Conservation (phyloP, 1,284 basidiomycete species). For the Cryptococcus maquisensis region DNA sequence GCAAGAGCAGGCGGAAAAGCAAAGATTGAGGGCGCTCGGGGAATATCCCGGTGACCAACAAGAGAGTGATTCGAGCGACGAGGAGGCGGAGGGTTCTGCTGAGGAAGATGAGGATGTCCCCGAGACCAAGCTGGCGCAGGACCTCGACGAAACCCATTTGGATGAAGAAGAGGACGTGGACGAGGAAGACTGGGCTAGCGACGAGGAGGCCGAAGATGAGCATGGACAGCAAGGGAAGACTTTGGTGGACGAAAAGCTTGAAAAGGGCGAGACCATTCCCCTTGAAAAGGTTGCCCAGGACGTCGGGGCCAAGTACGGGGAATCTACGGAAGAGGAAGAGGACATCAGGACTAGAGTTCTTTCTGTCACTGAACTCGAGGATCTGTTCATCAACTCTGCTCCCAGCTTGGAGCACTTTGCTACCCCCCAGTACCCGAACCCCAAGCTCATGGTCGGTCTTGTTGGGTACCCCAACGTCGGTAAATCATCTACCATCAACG, state of each 20-base stretch:
- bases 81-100: constrained; percentile 24
- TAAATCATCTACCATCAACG: constrained; percentile 59
- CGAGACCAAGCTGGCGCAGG: constrained; percentile 34
- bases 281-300: constrained; percentile 47
- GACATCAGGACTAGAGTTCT: constrained; percentile 75
- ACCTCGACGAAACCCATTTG: constrained; percentile 22
- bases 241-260: constrained; percentile 33
- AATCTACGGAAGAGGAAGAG: constrained; percentile 45
- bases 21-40: constrained; percentile 38
- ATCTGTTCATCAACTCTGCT: constrained; percentile 71
- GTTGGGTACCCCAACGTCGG: constrained; percentile 63
- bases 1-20: constrained; percentile 63
- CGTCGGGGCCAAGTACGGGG: constrained; percentile 22
- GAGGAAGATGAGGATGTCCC: constrained; percentile 36
- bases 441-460: constrained; percentile 66
- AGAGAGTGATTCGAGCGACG: constrained; percentile 30
- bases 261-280: constrained; percentile 31
- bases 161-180: constrained; percentile 58
- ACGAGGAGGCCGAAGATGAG: constrained; percentile 46
- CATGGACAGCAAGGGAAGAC: constrained; percentile 47
- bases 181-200: constrained; percentile 55
- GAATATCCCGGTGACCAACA: constrained; percentile 37
- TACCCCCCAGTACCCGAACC: constrained; percentile 58
- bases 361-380: constrained; percentile 84
- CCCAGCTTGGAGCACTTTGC: constrained; percentile 72